phyloP scores from a whole-genome alignment of 768 basidiomycete species.

The Hortiboletus campestris region DNA sequence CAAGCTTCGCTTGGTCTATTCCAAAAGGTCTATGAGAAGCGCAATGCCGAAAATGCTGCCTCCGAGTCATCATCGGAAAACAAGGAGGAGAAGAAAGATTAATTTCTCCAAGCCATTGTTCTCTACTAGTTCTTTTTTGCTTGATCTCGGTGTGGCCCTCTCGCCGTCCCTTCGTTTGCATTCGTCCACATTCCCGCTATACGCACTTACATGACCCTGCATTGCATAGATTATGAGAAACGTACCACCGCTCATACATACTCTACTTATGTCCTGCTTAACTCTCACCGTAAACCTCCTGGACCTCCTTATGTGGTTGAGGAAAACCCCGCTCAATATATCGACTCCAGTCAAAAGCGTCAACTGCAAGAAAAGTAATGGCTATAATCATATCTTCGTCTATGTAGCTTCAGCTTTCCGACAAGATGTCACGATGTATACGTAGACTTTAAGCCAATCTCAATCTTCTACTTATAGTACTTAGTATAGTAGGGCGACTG shows the following conservation, averaged over 20 bases:
- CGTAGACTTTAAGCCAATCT: no score
- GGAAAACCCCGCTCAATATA: conserved; percentile 28
- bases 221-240: conserved; percentile 31
- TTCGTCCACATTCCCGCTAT: neutral
- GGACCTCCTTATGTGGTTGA: conserved; percentile 13
- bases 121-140: conserved; percentile 1
- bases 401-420: no score
- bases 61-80: conserved; percentile 43
- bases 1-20: conserved; percentile 94
- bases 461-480: no score
- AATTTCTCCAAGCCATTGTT: conserved; percentile 26
- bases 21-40: conserved; percentile 98
- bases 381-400: no score
- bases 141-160: conserved; percentile 8
- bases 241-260: conserved; percentile 28
- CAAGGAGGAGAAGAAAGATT: conserved; percentile 84
- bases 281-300: conserved; percentile 11
- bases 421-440: no score
- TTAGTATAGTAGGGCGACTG: no score
- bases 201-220: conserved; percentile 9
- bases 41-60: conserved; percentile 64
- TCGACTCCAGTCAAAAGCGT: neutral
- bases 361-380: no score
- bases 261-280: conserved; percentile 20
- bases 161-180: conserved; percentile 30